A percentile compares a stretch with the other conserved stretches of the same genome.
Conservation (phyloP, 108 stramenopile genomes). For the Skeletonema costatum region DNA sequence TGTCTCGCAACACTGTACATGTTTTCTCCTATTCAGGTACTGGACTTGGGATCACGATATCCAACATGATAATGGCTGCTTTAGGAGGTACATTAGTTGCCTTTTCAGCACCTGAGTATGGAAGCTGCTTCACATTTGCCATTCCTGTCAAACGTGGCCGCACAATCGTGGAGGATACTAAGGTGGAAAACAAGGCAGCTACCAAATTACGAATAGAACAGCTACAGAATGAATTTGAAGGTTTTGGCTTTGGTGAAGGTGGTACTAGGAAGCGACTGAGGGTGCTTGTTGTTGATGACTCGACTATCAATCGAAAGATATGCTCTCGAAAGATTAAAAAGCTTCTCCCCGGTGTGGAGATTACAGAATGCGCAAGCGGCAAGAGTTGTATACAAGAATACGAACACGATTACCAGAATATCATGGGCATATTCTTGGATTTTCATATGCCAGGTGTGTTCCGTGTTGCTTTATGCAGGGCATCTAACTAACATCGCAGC, state of each 20-base stretch:
- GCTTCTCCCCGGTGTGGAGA: constrained; percentile 8
- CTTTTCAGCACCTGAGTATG: constrained; percentile 18
- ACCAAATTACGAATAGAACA: constrained; percentile 5
- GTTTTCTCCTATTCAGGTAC: background rate
- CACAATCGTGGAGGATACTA: background rate
- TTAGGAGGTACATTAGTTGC: constrained; percentile 14
- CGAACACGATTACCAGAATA: constrained; percentile 4
- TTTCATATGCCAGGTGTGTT: constrained; percentile 26
- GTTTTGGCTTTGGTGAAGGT: background rate
- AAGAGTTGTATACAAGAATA: constrained; percentile 13
- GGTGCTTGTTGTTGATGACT: constrained; percentile 30
- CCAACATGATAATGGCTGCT: constrained; percentile 24
- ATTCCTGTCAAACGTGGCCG: constrained; percentile 15
- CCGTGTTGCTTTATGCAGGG: background rate
- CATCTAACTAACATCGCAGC: background rate
- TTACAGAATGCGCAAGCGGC: constrained; percentile 27
- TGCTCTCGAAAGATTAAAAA: constrained; percentile 21
- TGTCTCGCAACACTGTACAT: background rate
- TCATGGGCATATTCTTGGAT: constrained; percentile 35
- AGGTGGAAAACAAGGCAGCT: background rate
- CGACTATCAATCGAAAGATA: constrained; percentile 23
- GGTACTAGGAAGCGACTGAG: background rate
- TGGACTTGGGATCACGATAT: constrained; percentile 41
- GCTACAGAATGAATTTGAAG: constrained; percentile 21
- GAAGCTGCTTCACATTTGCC: constrained; percentile 30